Percentiles rank a stretch among this genome's conserved stretches.
Evolutionary conservation across 257 asterid species (phyloP).

Genomic region (Paraleonurus japonicus): DNA sequence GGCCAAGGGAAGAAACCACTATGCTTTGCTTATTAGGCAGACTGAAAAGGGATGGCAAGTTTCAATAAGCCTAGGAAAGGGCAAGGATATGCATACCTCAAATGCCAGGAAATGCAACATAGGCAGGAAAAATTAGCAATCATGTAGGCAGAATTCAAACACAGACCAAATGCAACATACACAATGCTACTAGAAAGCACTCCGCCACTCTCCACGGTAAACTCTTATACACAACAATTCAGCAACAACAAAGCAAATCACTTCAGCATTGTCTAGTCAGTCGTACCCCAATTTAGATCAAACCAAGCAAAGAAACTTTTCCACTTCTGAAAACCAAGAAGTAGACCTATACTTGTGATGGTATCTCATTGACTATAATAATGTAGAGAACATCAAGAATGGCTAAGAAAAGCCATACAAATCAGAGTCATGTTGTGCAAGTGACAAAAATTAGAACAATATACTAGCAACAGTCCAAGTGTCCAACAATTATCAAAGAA

Average conservation of each 20-base stretch:
- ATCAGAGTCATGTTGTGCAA: background rate
- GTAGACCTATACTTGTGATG: background rate
- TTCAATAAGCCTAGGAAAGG: background rate
- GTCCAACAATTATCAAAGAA: background rate
- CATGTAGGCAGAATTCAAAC: background rate
- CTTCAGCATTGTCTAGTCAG: background rate
- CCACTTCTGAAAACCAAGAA: background rate
- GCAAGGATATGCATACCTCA: background rate
- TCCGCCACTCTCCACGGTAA: background rate
- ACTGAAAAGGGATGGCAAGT: background rate
- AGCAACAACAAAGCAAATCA: slow-evolving; percentile 4
- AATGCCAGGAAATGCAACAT: slow-evolving; percentile 6
- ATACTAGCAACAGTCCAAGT: background rate
- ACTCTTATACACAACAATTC: background rate
- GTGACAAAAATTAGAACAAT: slow-evolving; percentile 6
- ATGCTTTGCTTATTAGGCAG: slow-evolving; percentile 11
- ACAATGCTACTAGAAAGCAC: background rate
- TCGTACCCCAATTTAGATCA: background rate
- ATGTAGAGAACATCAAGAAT: background rate
- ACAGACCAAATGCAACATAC: slow-evolving; percentile 1
- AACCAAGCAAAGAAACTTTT: background rate
- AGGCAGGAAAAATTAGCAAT: background rate
- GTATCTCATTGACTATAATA: background rate
- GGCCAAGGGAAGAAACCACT: background rate
- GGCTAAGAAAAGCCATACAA: background rate